Evolutionary conservation across 805 yeast genomes (phyloP), one percentile per base, ranked within the genome.

Genomic region (Monosporozyma yasuniensis): DNA sequence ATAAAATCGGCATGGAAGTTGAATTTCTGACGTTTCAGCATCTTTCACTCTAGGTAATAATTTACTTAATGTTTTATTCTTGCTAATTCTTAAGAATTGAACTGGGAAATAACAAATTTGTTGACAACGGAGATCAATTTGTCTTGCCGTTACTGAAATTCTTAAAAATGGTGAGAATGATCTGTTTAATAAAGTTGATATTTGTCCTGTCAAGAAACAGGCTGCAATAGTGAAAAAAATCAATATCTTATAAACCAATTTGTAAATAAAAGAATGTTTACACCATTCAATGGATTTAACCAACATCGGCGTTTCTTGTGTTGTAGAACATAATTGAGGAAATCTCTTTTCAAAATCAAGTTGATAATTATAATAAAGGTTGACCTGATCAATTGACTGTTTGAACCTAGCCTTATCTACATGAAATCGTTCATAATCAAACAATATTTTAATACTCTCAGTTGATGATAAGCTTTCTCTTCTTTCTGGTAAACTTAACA

Each of bases 61-160:
- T 37, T 50, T 54, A 25, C 53, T 41, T 3, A 55, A 38, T 2
- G 50, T 45, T 3, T 49, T 47, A 28, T 55, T 58, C 52, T 55
- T 60, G 8, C 67, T 63, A 19, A 83, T 73, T 44, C 81, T 77
- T 46, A 80, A 63, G 57, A 84, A 87, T 61, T 90, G 97, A 2
- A 78, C 73, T 0, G 97, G 97, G 57, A 89, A 78, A 58, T 78
- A 83, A 56, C 86, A 78, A 14, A 87, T 63, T 57, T 90, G 96
- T 53, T 80, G 83, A 12, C 86, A 67, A 43, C 96, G 68, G 27
- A 88, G 68, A 61, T 88, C 95, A 1, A 89, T 69, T 63, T 91
- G 98, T 58, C 81, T 81, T 4, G 87, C 81, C 1, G 85, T 75
- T 2, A 82, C 83, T 14, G 87, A 83, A 0, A 72, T 28, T 21